Evolutionary conservation across 1,284 basidiomycete species (phyloP), one percentile per base, ranked within the genome.

Genomic region (Cutaneotrichosporon sp.): DNA sequence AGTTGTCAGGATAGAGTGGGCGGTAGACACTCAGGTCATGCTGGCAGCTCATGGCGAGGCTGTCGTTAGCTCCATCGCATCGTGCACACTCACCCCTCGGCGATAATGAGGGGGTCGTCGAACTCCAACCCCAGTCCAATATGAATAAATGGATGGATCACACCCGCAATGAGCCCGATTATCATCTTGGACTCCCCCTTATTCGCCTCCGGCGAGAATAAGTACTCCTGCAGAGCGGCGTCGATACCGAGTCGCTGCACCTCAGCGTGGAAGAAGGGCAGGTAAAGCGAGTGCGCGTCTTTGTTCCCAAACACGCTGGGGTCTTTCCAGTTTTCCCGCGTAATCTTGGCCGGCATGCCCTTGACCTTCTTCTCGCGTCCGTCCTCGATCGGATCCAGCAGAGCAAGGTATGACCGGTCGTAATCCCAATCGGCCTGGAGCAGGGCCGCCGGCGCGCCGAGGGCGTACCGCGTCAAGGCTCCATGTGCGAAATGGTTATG

Each of bases 11-110:
- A 52, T 57, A 67, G 3, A 63, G 44, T 0, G 37, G 11, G 14
- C 94, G 93, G 77, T 97, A 97, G 79, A 96, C 97, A 80, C 97
- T 94, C 39, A 94, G 92, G 75, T 97, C 93, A 73, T 96, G 91
- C 39, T 96, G 94, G 66, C 90, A 94, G 10, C 96, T 93, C 79
- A 97, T 57, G 14, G 84, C 82, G 12, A 84, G 73, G 32, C 81
- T 66, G 20, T 27, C 5, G 29, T 49, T 19, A 57, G 39, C n/a
- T n/a, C n/a, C n/a, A 8, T 27, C 24, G 27, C 6, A 5, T 3
- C 8, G 16, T 8, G 14, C 2, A 24, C 31, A 50, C 64, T 42
- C 38, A 79, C 79, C 80, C 71, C 72, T 80, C 79, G 4, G 82
- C 82, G 1, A 84, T 71, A 61, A 84, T 74, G 1, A 78, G 72